These are phyloP conservation scores for Arbutus unedo DNA, from an alignment of 148 eudicot species.

Conservation along the genomic window DNA sequence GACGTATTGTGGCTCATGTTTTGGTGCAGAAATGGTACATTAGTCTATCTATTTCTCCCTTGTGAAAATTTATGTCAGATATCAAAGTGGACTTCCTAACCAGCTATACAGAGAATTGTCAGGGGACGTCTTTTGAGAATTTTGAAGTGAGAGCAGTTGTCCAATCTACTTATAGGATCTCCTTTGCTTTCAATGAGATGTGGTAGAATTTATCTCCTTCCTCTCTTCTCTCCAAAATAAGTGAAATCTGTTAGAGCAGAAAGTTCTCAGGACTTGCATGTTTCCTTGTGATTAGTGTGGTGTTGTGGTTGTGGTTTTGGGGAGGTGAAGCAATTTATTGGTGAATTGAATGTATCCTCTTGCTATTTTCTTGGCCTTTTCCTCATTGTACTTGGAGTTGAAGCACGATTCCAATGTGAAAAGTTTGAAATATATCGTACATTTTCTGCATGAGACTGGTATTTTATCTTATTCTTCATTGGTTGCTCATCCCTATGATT, in stretches of 20 bases:
- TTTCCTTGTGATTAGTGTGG: background rate
- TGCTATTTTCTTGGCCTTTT: background rate
- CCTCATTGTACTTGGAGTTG: background rate
- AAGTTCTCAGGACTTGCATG: background rate
- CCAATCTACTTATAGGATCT: background rate
- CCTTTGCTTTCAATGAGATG: background rate
- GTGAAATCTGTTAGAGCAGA: background rate
- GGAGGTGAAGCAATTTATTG: background rate
- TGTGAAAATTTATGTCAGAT: background rate
- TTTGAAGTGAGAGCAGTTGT: background rate
- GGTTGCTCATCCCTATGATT: background rate
- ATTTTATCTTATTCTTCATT: background rate
- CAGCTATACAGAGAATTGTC: background rate
- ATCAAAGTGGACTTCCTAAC: background rate
- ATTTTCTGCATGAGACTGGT: background rate
- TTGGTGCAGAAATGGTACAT: conserved; percentile 82
- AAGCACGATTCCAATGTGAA: background rate
- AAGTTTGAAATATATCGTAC: background rate
- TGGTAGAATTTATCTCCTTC: background rate
- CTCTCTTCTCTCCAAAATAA: background rate
- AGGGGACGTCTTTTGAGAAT: background rate
- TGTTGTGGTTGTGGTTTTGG: background rate
- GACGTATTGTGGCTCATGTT: conserved; percentile 93
- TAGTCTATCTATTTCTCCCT: conserved; percentile 15
- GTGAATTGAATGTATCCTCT: background rate